Evolutionary conservation across 2,329 filamentous ascomycete genomes (phyloP).

Genomic region (Beauveria brongniartii): DNA sequence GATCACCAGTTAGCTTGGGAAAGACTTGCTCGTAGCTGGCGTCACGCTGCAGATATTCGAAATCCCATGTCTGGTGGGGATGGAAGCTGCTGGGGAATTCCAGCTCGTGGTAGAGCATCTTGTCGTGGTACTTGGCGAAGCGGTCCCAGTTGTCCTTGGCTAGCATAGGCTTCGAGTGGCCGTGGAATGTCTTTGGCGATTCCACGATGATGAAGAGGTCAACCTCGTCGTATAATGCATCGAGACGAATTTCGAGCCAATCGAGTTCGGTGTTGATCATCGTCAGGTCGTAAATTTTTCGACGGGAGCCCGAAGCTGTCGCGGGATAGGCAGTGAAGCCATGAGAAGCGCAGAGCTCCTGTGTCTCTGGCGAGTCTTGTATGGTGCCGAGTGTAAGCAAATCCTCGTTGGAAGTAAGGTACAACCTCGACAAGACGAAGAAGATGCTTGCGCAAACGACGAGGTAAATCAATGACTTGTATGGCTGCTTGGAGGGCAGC

Average conservation of each 20-base stretch:
- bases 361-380: conserved; percentile 3
- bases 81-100: conserved; percentile 34
- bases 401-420: neutral
- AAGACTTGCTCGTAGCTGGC: conserved; percentile 51
- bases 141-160: conserved; percentile 43
- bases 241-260: conserved; percentile 56
- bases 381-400: conserved; percentile 5
- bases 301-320: conserved; percentile 17
- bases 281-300: conserved; percentile 43
- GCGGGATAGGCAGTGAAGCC: conserved; percentile 23
- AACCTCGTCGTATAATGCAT: conserved; percentile 47
- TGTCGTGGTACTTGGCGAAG: conserved; percentile 45
- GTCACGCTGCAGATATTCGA: conserved; percentile 45
- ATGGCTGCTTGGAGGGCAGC: neutral
- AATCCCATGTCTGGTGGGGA: conserved; percentile 36
- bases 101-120: conserved; percentile 54
- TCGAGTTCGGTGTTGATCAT: conserved; percentile 57
- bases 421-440: conserved; percentile 3
- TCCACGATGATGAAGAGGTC: conserved; percentile 61
- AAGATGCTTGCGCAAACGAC: neutral
- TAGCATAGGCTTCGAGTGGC: conserved; percentile 43
- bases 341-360: conserved; percentile 23
- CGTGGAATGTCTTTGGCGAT: conserved; percentile 50
- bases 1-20: conserved; percentile 33
- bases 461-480: neutral